Evolutionary conservation across 306 rosid genomes (phyloP), one percentile per base, ranked within the genome.

Genomic region (Malus sieversii): DNA sequence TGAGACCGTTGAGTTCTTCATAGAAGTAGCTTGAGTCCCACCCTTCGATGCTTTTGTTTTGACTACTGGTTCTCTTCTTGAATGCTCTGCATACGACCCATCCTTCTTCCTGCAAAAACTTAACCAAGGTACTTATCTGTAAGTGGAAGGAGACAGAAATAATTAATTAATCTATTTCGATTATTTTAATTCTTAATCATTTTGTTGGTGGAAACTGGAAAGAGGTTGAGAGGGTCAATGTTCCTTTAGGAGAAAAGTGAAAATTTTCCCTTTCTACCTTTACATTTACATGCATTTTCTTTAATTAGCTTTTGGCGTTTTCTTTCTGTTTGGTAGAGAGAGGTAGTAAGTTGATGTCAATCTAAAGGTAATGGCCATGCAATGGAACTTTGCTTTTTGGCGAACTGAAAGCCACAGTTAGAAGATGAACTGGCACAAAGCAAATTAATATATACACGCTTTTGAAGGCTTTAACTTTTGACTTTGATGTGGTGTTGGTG

Each of bases 81-180:
- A 95, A 95, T 74, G 98, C 98, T 83, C 92, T 84, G 80, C 98
- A 95, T 1, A 95, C 97, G 12, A 95, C 98, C 98, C 98, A 95
- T 67, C 98, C 98, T 95, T 95, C 97, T 75, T 95, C 97, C 98
- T 95, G 87, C 35, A 83, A 62, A 86, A 72, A 12, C 74, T 74
- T 62, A 55, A 75, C 42, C 72, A 70, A 44, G 71, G 22, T 75
- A 70, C 12, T 22, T 70, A 5, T 23, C 8, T 5, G 68, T 42
- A n/a, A 73, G n/a, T 23, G 9, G 25, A 16, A 59, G 4, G 68
- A 16, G 57, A 22, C 30, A 2, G 11, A 32, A 64, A 30, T 32
- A 64, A 64, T 30, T 64, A 7, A 64, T 16, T 64, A 5, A 30
- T 30, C 16, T 1, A 12, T 10, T 42, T 25, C 40, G 19, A 18